Conservation (phyloP, 2,329 filamentous ascomycete species). For the Thermoascus crustaceus region DNA sequence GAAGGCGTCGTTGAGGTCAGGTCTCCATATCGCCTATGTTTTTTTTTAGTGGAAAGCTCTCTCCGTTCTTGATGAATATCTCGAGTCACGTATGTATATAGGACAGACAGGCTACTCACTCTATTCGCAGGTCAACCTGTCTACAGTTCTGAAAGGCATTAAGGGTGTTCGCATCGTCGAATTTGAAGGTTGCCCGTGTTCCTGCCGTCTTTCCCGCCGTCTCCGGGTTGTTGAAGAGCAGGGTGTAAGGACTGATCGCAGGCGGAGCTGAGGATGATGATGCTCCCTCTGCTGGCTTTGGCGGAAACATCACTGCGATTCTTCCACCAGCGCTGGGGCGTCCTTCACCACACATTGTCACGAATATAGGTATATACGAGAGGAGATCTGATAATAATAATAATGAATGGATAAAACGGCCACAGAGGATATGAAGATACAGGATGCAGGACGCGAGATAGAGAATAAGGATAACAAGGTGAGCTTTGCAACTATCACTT, state of each 20-base stretch:
- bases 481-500: not conserved
- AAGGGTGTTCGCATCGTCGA: constrained; percentile 15
- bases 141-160: constrained; percentile 12
- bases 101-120: constrained; percentile 17
- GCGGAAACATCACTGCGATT: constrained; percentile 27
- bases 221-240: constrained; percentile 21
- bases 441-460: no score
- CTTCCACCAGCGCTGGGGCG: constrained; percentile 38
- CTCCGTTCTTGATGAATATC: no score
- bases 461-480: not conserved
- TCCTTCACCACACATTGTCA: constrained; percentile 40
- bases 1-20: constrained; percentile 10
- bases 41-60: not conserved
- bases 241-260: constrained; percentile 18
- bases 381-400: not conserved
- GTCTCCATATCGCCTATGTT: constrained; percentile 20
- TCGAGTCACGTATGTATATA: not conserved
- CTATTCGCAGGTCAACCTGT: constrained; percentile 24
- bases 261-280: constrained; percentile 9
- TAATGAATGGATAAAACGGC: constrained; percentile 3
- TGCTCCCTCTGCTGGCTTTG: not conserved
- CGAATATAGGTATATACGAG: constrained; percentile 12
- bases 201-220: not conserved
- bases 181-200: constrained; percentile 20
- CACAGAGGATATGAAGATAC: not conserved